A percentile compares a stretch with the other conserved stretches of the same genome.
Conservation (phyloP, 2,329 filamentous ascomycete species). For the Laburnicola sp. region DNA sequence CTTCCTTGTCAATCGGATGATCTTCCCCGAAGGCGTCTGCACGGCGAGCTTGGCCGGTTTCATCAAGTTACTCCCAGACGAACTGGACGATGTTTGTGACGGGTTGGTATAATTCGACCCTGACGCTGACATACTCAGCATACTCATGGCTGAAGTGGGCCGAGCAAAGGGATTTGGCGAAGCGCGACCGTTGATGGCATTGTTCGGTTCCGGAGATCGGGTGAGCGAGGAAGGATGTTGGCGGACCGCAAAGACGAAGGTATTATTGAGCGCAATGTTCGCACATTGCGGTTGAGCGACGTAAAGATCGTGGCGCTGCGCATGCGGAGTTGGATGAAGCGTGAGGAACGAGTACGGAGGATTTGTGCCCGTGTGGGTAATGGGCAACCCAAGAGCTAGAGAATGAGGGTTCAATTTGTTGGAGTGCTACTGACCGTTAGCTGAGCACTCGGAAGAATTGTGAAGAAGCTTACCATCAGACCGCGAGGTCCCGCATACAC, state of each 20-base stretch:
- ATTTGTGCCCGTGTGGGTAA: constrained; percentile 88
- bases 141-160: constrained; percentile 62
- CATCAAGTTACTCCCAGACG: constrained; percentile 59
- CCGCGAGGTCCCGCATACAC: constrained; percentile 93
- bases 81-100: constrained; percentile 60
- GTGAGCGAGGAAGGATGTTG: constrained; percentile 76
- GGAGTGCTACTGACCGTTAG: constrained; percentile 63
- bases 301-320: constrained; percentile 96
- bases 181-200: constrained; percentile 48
- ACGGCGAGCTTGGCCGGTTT: constrained; percentile 97
- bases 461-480: constrained; percentile 65
- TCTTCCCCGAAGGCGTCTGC: constrained; percentile 92
- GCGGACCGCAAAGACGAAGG: constrained; percentile 93
- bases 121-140: constrained; percentile 59
- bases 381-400: constrained; percentile 83
- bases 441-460: background rate
- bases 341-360: constrained; percentile 91
- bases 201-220: constrained; percentile 38
- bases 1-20: constrained; percentile 82
- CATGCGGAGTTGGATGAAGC: constrained; percentile 93
- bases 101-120: constrained; percentile 58
- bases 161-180: constrained; percentile 58
- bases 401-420: constrained; percentile 95
- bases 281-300: constrained; percentile 94
- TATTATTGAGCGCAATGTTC: constrained; percentile 88